Percentiles rank a stretch among this genome's conserved stretches.
Conservation (phyloP, 2,329 filamentous ascomycete species). For the Botryotinia convoluta region DNA sequence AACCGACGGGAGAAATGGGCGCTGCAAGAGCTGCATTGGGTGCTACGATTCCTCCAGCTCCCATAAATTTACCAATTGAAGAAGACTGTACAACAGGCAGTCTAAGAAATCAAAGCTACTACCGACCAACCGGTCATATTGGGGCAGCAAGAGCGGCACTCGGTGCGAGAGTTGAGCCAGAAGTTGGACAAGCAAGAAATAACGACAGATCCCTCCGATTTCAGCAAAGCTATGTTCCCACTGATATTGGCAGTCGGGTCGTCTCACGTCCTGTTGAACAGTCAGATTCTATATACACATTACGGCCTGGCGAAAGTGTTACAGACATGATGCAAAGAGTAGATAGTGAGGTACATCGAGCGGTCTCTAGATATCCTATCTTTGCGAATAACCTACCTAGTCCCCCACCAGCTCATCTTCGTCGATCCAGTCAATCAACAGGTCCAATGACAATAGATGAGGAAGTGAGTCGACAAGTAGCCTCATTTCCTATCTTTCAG, state of each 20-base stretch:
- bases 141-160: not conserved
- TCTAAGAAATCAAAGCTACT: not conserved
- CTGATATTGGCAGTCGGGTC: not conserved
- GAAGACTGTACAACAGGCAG: not conserved
- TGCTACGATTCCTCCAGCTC: not conserved
- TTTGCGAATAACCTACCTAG: not conserved
- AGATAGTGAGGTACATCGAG: not conserved
- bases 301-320: not conserved
- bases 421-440: not conserved
- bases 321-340: not conserved
- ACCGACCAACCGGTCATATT: not conserved
- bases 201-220: not conserved
- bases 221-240: not conserved
- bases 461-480: not conserved
- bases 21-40: constrained; percentile 1
- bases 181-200: not conserved
- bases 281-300: not conserved
- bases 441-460: not conserved
- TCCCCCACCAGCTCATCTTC: too few relatives aligned
- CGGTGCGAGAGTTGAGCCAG: not conserved
- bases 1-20: constrained; percentile 5
- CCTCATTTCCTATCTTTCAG: not conserved
- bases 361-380: not conserved
- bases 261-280: not conserved
- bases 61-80: too few relatives aligned